A percentile compares a stretch with the other conserved stretches of the same genome.
Conservation (phyloP, 2,329 filamentous ascomycete species). For the Biscogniauxia marginata region DNA sequence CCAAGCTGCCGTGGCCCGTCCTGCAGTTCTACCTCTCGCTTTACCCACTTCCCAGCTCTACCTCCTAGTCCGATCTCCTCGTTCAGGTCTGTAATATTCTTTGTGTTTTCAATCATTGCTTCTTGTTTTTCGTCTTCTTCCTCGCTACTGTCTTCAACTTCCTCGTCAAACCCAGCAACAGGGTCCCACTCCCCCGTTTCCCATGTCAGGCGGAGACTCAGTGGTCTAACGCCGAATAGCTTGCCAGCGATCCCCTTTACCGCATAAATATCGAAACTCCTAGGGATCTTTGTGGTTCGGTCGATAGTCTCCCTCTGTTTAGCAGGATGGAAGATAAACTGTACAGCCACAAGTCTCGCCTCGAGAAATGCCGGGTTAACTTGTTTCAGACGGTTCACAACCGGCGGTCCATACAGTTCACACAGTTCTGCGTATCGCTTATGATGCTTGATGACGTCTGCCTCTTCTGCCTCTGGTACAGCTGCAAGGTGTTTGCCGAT, state of each 20-base stretch:
- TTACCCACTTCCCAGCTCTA: conserved; percentile 62
- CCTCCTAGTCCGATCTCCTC: conserved; percentile 23
- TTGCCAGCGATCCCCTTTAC: conserved; percentile 76
- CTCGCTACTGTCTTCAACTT: conserved; percentile 54
- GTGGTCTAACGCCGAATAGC: conserved; percentile 64
- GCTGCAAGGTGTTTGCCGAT: conserved; percentile 73
- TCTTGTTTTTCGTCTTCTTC: conserved; percentile 46
- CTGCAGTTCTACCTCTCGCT: conserved; percentile 74
- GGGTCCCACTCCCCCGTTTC: conserved; percentile 92
- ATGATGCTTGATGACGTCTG: conserved; percentile 60
- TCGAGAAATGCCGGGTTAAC: conserved; percentile 80
- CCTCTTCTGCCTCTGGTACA: conserved; percentile 52
- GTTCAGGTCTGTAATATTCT: conserved; percentile 1
- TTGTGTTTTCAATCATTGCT: conserved; percentile 17
- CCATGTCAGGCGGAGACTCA: conserved; percentile 70
- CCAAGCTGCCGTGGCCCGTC: conserved; percentile 80
- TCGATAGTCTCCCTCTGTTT: conserved; percentile 16
- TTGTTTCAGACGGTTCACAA: conserved; percentile 53
- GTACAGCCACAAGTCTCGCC: conserved; percentile 69
- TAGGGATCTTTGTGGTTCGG: conserved; percentile 60
- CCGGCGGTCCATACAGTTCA: conserved; percentile 70
- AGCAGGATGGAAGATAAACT: conserved; percentile 39
- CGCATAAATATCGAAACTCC: conserved; percentile 75
- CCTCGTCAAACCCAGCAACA: conserved; percentile 60
- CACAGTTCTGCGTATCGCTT: conserved; percentile 74